Evolutionary conservation across 495 filamentous ascomycete species (phyloP), one percentile per base, ranked within the genome.

Genomic region (Penicillium atrosanguineum): DNA sequence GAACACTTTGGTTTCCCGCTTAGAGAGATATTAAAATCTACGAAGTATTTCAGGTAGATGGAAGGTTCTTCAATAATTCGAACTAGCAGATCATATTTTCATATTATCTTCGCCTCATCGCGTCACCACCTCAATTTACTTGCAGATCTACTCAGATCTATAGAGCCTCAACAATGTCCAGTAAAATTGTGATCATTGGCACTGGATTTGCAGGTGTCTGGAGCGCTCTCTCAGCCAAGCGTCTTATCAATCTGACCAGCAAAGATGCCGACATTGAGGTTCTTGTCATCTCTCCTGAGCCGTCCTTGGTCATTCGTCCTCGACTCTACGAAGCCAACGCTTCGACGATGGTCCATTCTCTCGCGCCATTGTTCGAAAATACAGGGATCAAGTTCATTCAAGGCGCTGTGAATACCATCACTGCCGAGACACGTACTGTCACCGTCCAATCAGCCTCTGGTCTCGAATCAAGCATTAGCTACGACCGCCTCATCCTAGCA

Each of bases 191-290:
- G 45, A 63, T 66, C 25, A 52, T 70, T 31, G 69, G 69, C 2
- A 53, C 69, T 29, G 69, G 69, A 1, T 72, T 72, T 42, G 68
- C 68, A 37, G 69, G 69, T 21, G 43, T 69, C 11, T 72, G 66
- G 65, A 67, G 63, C 39, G 68, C 69, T 16, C 46, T 72, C 6
- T 56, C 68, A 4, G 69, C 69, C 38, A 61, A 60, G 21, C 60
- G 69, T n/a, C 60, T 72, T 4, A 56, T 63, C 21, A 52, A 58
- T 0, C 43, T 56, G n/a, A 48, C 43, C 1, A 44, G 53, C 9
- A 52, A 57, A 28, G 49, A 49, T 8, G 46, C 34, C 25, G 53
- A 59, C 9, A 34, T 72, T 21, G 52, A 70, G 23, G 60, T 72
- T 18, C 20, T 58, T 9, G 60, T 72, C 38, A 55, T 72, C 50